A percentile compares a stretch with the other conserved stretches of the same genome.
Conservation (phyloP, 73 alveolate species). For the Uronychia binucleata region DNA sequence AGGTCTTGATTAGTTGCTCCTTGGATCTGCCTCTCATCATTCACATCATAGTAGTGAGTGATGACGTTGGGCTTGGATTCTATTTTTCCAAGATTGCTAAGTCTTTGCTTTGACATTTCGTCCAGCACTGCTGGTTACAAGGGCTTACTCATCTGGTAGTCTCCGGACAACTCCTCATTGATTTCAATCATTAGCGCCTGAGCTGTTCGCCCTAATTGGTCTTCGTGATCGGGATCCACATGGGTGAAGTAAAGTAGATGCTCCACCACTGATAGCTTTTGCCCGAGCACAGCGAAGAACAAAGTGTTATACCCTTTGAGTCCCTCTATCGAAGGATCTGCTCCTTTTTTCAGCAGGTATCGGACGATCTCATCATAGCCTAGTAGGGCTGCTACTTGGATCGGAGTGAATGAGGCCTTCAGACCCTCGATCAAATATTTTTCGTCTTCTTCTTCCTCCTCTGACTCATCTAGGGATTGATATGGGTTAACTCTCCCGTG, state of each 20-base stretch:
- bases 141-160: background rate
- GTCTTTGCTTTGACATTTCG: background rate
- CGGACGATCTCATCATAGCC: conserved; percentile 48
- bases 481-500: conserved; percentile 8
- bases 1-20: conserved; percentile 32
- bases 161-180: background rate
- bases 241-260: background rate
- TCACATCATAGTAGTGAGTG: conserved; percentile 69
- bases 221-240: background rate
- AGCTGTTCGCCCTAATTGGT: background rate
- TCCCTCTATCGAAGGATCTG: background rate
- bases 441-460: conserved; percentile 41
- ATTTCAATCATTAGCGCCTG: background rate
- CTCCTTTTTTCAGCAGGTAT: conserved; percentile 14
- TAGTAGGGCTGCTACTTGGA: conserved; percentile 51
- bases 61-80: background rate
- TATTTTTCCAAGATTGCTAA: background rate
- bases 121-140: too few relatives aligned
- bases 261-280: conserved; percentile 11
- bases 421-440: conserved; percentile 53
- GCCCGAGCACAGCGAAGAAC: background rate
- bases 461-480: conserved; percentile 13
- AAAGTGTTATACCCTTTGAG: background rate
- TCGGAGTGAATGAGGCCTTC: conserved; percentile 53
- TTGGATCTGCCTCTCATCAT: conserved; percentile 61